These are phyloP conservation scores for Zasmidium cellare DNA, from an alignment of 2,329 filamentous ascomycete genomes.

Conservation along the genomic window DNA sequence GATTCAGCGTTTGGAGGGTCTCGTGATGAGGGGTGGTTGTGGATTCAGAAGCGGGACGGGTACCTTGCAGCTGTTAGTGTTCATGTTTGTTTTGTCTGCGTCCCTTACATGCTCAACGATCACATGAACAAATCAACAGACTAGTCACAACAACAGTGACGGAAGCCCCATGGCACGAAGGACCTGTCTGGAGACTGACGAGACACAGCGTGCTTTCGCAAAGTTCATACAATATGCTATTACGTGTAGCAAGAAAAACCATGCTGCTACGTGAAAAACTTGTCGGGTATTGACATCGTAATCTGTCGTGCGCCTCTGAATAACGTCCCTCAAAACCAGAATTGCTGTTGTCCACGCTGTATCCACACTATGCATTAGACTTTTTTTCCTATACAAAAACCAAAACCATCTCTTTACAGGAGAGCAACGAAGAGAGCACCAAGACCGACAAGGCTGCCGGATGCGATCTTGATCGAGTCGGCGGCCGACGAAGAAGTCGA, in stretches of 20 bases:
- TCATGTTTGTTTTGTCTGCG: too few relatives aligned
- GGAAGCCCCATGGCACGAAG: not conserved
- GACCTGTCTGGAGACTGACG: not conserved
- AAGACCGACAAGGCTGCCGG: conserved; percentile 36
- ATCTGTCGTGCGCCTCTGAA: not conserved
- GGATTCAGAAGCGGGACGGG: not conserved
- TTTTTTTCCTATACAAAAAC: conserved; percentile 3
- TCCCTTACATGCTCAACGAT: too few relatives aligned
- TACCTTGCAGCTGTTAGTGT: not conserved
- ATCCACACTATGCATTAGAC: conserved; percentile 4
- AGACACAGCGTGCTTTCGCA: not conserved
- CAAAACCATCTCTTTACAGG: conserved; percentile 29
- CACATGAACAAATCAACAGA: too few relatives aligned
- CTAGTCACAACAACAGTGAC: not conserved
- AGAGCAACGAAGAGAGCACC: conserved; percentile 39
- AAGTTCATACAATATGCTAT: not conserved
- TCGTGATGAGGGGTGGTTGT: not conserved
- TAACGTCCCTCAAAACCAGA: not conserved
- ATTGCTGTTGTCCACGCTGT: not conserved
- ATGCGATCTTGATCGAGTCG: conserved; percentile 32
- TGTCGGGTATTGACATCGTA: not conserved
- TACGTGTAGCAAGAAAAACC: not conserved
- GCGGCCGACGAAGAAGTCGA: conserved; percentile 25
- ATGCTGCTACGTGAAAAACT: not conserved
- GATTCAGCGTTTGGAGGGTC: not conserved